Evolutionary conservation across 768 basidiomycete genomes (phyloP), one percentile per base, ranked within the genome.

Genomic region (Coprinopsis sp.): DNA sequence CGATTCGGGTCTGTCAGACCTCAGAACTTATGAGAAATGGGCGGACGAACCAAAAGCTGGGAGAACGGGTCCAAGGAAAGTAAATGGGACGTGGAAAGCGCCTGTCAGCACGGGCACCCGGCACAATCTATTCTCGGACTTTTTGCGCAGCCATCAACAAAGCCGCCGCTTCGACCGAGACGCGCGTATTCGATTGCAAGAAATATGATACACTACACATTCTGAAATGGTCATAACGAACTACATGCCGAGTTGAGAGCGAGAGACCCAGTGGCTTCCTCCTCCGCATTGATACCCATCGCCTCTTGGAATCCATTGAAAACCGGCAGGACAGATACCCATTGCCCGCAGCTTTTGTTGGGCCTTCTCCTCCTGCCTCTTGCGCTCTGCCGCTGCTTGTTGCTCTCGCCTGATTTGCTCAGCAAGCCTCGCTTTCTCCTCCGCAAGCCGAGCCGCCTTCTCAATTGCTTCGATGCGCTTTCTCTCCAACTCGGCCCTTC

Each of bases 311-410:
- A 50, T 51, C 50, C 50, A 51, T 21, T 43, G 30, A 33, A 22
- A 46, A 6, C 45, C 45, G 37, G 45, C 44, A 21, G 58, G 55
- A 51, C 82, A 84, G 2, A 73, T 58, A 0, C 82, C 82, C 65
- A 81, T 72, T 1, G 44, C 21, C 1, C 68, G 61, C 13, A 80
- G 52, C 43, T 64, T 72, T 25, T 44, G 49, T 59, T 75, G 81
- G 3, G 62, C 67, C 52, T 61, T 59, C 4, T 56, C 68, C 47
- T 82, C 81, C 47, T 72, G 57, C 42, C 64, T 45, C 50, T 58
- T 58, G 22, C 53, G 29, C 19, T 49, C 48, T 16, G 52, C 49
- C 19, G 48, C 55, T 11, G 54, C 46, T 30, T 52, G 27, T 24
- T 41, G 44, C 16, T 36, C 44, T 14, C 21, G 23, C 27, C 19